Evolutionary conservation across 73 alveolate genomes (phyloP).

Genomic region (Uronychia setigera): DNA sequence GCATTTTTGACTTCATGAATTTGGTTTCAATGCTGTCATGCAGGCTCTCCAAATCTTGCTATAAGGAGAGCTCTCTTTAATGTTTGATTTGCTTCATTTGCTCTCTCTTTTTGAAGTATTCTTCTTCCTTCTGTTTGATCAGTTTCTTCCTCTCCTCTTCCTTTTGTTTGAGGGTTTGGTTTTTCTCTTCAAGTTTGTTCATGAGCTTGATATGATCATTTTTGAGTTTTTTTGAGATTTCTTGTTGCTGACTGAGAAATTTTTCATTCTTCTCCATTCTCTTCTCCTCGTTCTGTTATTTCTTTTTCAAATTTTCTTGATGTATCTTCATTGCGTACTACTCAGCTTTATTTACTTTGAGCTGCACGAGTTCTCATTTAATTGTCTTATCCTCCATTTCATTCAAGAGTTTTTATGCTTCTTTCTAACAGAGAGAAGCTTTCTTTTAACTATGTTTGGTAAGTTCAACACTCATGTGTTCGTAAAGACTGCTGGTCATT

Average conservation of each 20-base stretch:
- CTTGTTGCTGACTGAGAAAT: neutral
- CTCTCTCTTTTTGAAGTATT: conserved; percentile 3
- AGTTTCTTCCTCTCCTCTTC: conserved; percentile 4
- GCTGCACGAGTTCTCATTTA: neutral
- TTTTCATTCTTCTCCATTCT: neutral
- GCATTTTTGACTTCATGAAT: neutral
- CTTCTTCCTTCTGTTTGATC: conserved; percentile 11
- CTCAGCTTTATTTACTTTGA: neutral
- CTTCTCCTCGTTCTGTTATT: neutral
- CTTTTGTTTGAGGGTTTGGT: neutral
- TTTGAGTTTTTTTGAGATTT: neutral
- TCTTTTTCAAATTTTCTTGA: neutral
- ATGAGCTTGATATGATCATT: neutral
- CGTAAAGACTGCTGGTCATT: neutral
- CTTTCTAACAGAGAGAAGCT: conserved; percentile 5
- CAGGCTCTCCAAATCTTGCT: neutral
- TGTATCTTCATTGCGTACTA: neutral
- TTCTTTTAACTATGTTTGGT: neutral
- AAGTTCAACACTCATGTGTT: neutral
- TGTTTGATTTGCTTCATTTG: neutral
- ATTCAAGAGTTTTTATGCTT: conserved; percentile 1
- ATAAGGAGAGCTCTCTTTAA: conserved; percentile 1
- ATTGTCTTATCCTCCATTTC: neutral
- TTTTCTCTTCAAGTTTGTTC: neutral
- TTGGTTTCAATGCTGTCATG: neutral